These are phyloP conservation scores for Heteromeles arbutifolia DNA, from an alignment of 306 rosid species.

Conservation along the genomic window DNA sequence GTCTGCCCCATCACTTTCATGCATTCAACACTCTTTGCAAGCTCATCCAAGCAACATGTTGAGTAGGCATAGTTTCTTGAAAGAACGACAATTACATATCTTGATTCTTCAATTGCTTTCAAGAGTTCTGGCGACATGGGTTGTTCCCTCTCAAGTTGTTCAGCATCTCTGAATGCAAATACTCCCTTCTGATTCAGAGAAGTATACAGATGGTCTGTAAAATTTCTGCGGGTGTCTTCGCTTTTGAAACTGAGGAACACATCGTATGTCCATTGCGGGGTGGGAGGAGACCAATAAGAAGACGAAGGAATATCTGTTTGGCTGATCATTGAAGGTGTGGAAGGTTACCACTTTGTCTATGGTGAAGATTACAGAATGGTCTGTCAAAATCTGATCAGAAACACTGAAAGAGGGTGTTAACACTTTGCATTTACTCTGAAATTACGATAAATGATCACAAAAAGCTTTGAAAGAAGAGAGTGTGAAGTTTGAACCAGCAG, in stretches of 20 bases:
- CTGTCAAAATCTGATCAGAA: no score
- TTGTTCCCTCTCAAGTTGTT: background rate
- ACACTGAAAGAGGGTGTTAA: no score
- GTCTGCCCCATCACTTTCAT: background rate
- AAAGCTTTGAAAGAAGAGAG: no score
- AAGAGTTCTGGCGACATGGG: background rate
- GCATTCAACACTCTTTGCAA: background rate
- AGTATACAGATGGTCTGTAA: background rate
- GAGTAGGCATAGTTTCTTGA: background rate
- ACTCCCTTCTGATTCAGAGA: background rate
- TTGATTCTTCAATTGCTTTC: background rate
- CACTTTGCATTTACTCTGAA: no score
- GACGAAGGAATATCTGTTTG: background rate
- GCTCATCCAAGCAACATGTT: background rate
- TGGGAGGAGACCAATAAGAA: background rate
- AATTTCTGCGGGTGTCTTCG: background rate
- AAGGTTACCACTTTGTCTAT: no score
- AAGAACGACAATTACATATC: background rate
- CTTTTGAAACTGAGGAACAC: background rate
- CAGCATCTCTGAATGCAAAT: background rate
- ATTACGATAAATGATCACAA: no score
- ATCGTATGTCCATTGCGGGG: background rate
- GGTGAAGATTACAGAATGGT: no score
- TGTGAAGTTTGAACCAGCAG: no score
- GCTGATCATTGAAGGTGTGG: background rate